Evolutionary conservation across 805 yeast species (phyloP).

Genomic region (Jamesozyma hellenica): DNA sequence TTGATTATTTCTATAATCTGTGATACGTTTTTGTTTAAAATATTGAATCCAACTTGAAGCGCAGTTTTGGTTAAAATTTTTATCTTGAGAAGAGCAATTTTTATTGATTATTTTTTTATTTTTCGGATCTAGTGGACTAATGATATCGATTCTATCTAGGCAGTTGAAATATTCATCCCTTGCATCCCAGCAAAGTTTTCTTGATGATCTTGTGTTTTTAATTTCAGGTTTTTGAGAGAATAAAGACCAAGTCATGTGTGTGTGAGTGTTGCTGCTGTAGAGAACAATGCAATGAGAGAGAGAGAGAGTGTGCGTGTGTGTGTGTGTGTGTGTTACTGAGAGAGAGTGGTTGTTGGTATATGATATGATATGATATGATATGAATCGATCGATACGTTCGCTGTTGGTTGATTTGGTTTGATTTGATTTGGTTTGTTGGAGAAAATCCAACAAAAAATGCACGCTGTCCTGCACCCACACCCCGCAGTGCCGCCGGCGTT

Average conservation of each 20-base stretch:
- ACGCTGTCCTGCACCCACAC: no score
- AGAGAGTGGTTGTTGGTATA: no score
- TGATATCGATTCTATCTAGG: slow-evolving; percentile 54
- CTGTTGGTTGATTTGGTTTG: no score
- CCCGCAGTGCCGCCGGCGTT: no score
- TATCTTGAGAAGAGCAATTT: slow-evolving; percentile 48
- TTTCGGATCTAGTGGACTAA: slow-evolving; percentile 42
- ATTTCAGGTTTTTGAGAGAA: slow-evolving; percentile 4
- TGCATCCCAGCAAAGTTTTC: slow-evolving; percentile 82
- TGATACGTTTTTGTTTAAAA: slow-evolving; percentile 81
- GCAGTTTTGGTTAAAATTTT: slow-evolving; percentile 62
- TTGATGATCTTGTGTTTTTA: slow-evolving; percentile 44
- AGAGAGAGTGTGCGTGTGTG: background rate
- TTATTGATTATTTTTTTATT: slow-evolving; percentile 37
- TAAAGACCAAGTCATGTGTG: background rate
- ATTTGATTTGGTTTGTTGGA: no score
- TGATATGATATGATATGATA: no score
- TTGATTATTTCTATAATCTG: slow-evolving; percentile 40
- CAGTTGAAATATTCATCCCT: slow-evolving; percentile 74
- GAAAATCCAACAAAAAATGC: no score
- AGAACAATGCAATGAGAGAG: background rate
- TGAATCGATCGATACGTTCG: no score
- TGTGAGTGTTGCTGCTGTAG: background rate
- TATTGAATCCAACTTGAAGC: slow-evolving; percentile 82
- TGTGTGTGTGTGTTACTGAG: background rate